Base-by-base conservation (phyloP, 257 asterid genomes). In the Capsicum pubescens region DNA sequence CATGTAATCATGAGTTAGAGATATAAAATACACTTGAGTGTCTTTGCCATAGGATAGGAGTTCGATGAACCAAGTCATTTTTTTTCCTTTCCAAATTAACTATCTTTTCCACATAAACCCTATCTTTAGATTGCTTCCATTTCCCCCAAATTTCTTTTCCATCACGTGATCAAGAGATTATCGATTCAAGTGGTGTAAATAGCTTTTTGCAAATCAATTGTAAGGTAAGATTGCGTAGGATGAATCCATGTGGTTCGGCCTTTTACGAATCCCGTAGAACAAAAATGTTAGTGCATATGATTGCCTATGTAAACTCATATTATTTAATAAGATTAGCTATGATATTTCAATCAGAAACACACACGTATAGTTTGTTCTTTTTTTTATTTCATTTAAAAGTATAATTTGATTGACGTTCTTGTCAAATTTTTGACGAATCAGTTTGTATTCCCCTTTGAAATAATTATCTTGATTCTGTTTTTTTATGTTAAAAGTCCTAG, bases 401-500 rank as follows among this genome's bases (percentile, higher is more conserved):
- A 48, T 74, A 13, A 42, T 71, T 44, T 72, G 59, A 48, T 72
- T 72, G 5, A 1, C 12, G n/a, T 48, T n/a, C 12, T 50, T 12
- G 39, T 74, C 60, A 74, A 74, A 48, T 74, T 19, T 19, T 76
- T 46, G 12, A 74, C 46, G 61, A 21, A 74, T 19, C n/a, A 74
- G 17, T 50, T 74, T 50, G 81, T 50, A 21, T 74, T 21, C 44
- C 19, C 81, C 26, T 21, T 76, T 3, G 58, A 3, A 52, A 52
- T 76, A 19, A 52, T 39, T 52, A 14, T 76, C 14, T 50, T 7
- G 14, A 21, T 74, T 50, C 13, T 21, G 21, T 50, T 13, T 15
- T 8, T 76, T 52, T 16, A 11, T 7, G 26, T 11, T 76, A 52
- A 76, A 52, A 26, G 11, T 52, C 63, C 2, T 76, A 76, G 44